Evolutionary conservation across 2,329 filamentous ascomycete species (phyloP).

Genomic region (Exutisphaerella laricina): DNA sequence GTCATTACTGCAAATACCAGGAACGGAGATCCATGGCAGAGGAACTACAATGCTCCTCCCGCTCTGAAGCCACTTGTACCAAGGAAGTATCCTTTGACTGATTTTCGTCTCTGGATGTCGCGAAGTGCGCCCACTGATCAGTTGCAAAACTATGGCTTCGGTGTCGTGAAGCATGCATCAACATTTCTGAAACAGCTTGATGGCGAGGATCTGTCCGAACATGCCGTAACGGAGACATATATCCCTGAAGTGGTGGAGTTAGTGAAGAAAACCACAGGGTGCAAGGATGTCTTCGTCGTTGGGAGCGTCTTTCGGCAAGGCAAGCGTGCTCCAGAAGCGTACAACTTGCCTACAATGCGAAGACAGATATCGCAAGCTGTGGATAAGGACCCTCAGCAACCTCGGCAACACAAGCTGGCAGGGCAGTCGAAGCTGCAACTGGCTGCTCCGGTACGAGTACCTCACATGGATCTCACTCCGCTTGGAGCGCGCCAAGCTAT

Average conservation of each 20-base stretch:
- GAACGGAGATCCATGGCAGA: conserved; percentile 8
- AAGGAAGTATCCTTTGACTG: conserved; percentile 7
- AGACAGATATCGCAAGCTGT: conserved; percentile 1
- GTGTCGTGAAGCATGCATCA: conserved; percentile 7
- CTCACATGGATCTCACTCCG: conserved; percentile 9
- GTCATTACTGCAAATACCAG: conserved; percentile 4
- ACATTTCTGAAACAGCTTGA: conserved; percentile 2
- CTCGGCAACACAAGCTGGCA: conserved; percentile 6
- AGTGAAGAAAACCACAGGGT: conserved; percentile 1
- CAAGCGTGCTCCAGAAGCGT: conserved; percentile 4
- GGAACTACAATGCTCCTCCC: conserved; percentile 8
- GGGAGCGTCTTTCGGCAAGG: conserved; percentile 7
- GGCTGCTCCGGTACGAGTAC: conserved; percentile 3
- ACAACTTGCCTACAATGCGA: neutral
- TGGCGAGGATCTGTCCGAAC: neutral
- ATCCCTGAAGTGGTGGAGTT: conserved; percentile 4
- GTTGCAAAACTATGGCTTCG: conserved; percentile 9
- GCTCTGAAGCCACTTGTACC: neutral
- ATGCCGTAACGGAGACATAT: conserved; percentile 5
- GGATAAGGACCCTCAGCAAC: neutral
- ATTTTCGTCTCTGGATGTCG: conserved; percentile 1
- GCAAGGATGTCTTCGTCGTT: conserved; percentile 7
- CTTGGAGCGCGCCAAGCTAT: conserved; percentile 4
- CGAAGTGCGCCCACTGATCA: conserved; percentile 1
- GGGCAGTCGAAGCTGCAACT: conserved; percentile 3